Percentiles rank a stretch among this genome's conserved stretches.
phyloP scores from a whole-genome alignment of 2,329 filamentous ascomycete species.

The Neonectria sp. region DNA sequence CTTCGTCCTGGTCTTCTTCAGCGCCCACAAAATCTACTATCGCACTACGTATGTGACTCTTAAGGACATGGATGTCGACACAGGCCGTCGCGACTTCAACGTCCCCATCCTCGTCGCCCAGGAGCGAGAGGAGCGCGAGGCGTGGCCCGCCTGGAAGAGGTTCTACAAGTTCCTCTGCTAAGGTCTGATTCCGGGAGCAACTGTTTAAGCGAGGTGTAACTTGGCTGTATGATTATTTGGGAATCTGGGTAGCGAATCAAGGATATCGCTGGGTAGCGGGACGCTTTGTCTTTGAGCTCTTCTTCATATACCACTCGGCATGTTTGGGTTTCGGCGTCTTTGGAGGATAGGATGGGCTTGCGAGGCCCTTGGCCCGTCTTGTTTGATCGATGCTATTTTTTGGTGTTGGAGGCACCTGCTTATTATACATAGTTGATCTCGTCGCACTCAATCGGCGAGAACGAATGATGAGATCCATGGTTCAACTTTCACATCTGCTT shows the following conservation, averaged over 20 bases:
- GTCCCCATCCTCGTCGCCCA: constrained; percentile 83
- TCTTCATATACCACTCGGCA: constrained; percentile 24
- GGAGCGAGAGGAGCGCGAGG: constrained; percentile 80
- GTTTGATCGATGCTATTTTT: neutral
- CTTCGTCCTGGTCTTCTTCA: constrained; percentile 77
- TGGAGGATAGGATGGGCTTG: neutral
- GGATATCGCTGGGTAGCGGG: constrained; percentile 1
- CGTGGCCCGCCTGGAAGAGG: constrained; percentile 85
- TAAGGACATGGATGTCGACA: constrained; percentile 88
- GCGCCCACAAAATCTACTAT: constrained; percentile 83
- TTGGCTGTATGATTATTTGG: constrained; percentile 25
- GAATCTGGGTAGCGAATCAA: neutral
- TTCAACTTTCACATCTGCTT: neutral
- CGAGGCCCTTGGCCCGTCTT: neutral
- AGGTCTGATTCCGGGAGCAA: neutral
- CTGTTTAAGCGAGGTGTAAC: constrained; percentile 6
- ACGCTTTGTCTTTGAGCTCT: constrained; percentile 7
- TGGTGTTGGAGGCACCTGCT: neutral
- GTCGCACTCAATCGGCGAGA: neutral
- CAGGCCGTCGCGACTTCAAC: constrained; percentile 88
- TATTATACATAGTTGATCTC: neutral
- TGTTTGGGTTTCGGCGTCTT: constrained; percentile 25
- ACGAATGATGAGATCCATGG: constrained; percentile 17
- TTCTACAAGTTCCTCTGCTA: constrained; percentile 82
- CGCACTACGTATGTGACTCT: constrained; percentile 77